Evolutionary conservation across 1,139 yeast species (phyloP).

Genomic region (Nakaseomyces glabratus): DNA sequence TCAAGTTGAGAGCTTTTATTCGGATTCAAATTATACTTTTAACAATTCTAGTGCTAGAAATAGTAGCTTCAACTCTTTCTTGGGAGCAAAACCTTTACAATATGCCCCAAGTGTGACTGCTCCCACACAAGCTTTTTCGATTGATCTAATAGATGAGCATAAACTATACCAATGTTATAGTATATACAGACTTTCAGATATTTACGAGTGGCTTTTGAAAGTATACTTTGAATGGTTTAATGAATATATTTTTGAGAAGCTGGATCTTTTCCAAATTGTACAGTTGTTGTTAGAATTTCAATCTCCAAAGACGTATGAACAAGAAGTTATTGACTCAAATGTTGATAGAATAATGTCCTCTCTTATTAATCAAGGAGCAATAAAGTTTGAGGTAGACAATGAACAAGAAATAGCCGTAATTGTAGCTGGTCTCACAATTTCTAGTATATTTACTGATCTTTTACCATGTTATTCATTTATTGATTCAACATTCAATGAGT

Average conservation of each 20-base stretch:
- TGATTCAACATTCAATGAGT: conserved; percentile 17
- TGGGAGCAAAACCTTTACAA: conserved; percentile 36
- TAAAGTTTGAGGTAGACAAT: conserved; percentile 32
- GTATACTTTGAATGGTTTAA: conserved; percentile 35
- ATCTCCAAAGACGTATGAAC: conserved; percentile 28
- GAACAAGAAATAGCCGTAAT: conserved; percentile 25
- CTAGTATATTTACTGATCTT: conserved; percentile 41
- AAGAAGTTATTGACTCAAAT: conserved; percentile 30
- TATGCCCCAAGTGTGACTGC: conserved; percentile 43
- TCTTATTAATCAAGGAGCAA: conserved; percentile 40
- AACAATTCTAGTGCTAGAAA: conserved; percentile 27
- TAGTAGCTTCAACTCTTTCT: conserved; percentile 27
- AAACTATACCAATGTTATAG: conserved; percentile 43
- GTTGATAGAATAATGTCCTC: conserved; percentile 42
- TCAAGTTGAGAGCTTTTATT: conserved; percentile 27
- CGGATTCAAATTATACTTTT: conserved; percentile 30
- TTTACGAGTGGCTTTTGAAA: conserved; percentile 44
- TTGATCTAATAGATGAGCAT: conserved; percentile 41
- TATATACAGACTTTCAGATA: conserved; percentile 42
- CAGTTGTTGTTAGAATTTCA: conserved; percentile 39
- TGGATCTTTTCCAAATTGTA: conserved; percentile 51
- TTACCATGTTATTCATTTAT: conserved; percentile 31
- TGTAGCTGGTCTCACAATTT: conserved; percentile 28
- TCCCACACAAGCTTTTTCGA: conserved; percentile 50
- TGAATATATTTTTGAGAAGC: conserved; percentile 37